Conservation (phyloP, 1,139 yeast species). For the Yamadazyma spencermartinsiae region DNA sequence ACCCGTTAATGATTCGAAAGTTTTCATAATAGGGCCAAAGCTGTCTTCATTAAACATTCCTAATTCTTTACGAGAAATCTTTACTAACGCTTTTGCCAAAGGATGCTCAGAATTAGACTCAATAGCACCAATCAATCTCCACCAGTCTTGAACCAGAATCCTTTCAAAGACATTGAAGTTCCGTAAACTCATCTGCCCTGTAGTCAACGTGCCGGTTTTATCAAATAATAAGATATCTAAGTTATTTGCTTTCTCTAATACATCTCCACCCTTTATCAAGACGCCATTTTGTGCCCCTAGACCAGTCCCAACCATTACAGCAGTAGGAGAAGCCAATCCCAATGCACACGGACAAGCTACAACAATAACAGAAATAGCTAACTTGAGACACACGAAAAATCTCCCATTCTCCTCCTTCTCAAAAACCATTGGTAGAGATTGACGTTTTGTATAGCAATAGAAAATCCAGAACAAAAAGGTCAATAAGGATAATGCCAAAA, state of each 20-base stretch:
- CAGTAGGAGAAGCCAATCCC: slow-evolving; percentile 97
- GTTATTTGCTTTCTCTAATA: slow-evolving; percentile 70
- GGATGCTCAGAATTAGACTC: slow-evolving; percentile 88
- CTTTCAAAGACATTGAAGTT: slow-evolving; percentile 14
- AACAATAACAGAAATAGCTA: slow-evolving; percentile 91
- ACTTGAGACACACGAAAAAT: slow-evolving; percentile 67
- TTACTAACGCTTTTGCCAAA: slow-evolving; percentile 67
- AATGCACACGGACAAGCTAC: slow-evolving; percentile 98
- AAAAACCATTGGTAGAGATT: slow-evolving; percentile 55
- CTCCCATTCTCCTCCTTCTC: slow-evolving; percentile 54
- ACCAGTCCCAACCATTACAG: slow-evolving; percentile 98
- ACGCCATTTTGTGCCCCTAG: slow-evolving; percentile 91
- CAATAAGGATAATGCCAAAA: slow-evolving; percentile 56
- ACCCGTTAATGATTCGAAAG: slow-evolving; percentile 63
- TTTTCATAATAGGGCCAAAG: slow-evolving; percentile 28
- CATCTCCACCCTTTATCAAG: slow-evolving; percentile 89
- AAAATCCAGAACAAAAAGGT: slow-evolving; percentile 74
- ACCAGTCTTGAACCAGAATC: slow-evolving; percentile 32
- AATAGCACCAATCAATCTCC: slow-evolving; percentile 62
- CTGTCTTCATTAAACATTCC: slow-evolving; percentile 37
- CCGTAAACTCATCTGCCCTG: slow-evolving; percentile 70
- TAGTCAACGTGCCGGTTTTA: slow-evolving; percentile 93
- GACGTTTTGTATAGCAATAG: slow-evolving; percentile 34
- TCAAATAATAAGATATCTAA: slow-evolving; percentile 79
- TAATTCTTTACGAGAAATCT: slow-evolving; percentile 27